A percentile compares a stretch with the other conserved stretches of the same genome.
phyloP scores from a whole-genome alignment of 1,139 yeast species.

The Pichia sp. region DNA sequence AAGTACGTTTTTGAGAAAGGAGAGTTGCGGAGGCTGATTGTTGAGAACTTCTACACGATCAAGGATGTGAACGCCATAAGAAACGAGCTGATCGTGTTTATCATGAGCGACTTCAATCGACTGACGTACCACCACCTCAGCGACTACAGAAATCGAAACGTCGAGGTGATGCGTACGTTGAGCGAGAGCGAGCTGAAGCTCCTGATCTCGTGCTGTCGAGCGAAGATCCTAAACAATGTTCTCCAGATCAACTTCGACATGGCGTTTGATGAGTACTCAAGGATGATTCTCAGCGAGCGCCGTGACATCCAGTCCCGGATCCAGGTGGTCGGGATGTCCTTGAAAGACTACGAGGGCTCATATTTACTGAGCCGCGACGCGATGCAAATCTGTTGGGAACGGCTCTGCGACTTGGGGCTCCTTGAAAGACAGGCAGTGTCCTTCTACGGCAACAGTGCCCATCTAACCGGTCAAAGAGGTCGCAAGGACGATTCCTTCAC shows the following conservation, averaged over 20 bases:
- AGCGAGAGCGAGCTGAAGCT: constrained; percentile 69
- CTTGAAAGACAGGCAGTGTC: constrained; percentile 11
- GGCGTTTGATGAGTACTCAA: constrained; percentile 71
- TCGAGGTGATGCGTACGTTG: constrained; percentile 39
- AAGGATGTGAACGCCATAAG: constrained; percentile 57
- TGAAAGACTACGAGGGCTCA: constrained; percentile 10
- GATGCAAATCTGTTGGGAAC: constrained; percentile 29
- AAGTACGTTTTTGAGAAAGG: constrained; percentile 29
- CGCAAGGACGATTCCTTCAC: not conserved
- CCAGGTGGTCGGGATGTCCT: constrained; percentile 19
- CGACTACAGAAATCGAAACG: constrained; percentile 19
- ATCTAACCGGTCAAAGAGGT: not conserved
- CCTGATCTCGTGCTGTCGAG: constrained; percentile 70
- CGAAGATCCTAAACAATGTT: constrained; percentile 54
- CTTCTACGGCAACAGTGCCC: constrained; percentile 1
- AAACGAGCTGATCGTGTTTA: constrained; percentile 42
- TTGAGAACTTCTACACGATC: constrained; percentile 52
- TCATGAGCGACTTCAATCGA: constrained; percentile 26
- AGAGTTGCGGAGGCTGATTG: constrained; percentile 35
- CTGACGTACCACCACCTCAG: constrained; percentile 7
- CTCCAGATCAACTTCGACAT: constrained; percentile 66
- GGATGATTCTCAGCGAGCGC: constrained; percentile 47
- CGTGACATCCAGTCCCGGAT: constrained; percentile 36
- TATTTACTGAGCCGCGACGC: constrained; percentile 23
- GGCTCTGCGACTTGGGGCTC: constrained; percentile 23